Percentiles rank a stretch among this genome's conserved stretches.
Evolutionary conservation across 2,329 filamentous ascomycete genomes (phyloP).

Genomic region (Phialophora expanda): DNA sequence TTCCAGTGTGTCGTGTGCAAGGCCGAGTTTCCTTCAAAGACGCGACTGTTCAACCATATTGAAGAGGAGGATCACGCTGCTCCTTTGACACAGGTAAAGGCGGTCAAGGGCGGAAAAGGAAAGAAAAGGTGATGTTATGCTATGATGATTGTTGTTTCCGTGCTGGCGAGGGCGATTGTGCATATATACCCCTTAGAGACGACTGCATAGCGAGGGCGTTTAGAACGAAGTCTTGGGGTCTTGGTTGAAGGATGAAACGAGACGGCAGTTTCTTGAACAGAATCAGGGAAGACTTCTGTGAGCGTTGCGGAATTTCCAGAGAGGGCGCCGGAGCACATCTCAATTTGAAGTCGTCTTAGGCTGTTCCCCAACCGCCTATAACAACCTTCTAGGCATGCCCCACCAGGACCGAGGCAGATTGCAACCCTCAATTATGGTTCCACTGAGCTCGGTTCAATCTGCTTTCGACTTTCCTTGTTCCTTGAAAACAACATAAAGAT

Average conservation of each 20-base stretch:
- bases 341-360: neutral
- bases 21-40: constrained; percentile 76
- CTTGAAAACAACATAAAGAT: neutral
- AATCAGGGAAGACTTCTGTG: too few species aligned
- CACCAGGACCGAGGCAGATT: neutral
- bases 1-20: constrained; percentile 79
- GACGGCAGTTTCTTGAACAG: too few species aligned
- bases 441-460: neutral
- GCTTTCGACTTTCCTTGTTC: neutral
- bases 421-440: neutral
- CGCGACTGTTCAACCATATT: constrained; percentile 75
- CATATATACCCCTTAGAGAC: constrained; percentile 14
- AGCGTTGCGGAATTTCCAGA: too few species aligned
- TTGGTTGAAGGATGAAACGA: neutral
- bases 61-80: constrained; percentile 68
- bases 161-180: neutral
- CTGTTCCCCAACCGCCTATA: neutral
- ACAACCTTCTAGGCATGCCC: neutral
- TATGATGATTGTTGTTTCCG: neutral
- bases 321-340: neutral
- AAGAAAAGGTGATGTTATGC: constrained; percentile 34
- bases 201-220: constrained; percentile 27
- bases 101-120: constrained; percentile 35
- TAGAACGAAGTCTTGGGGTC: neutral
- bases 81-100: constrained; percentile 41